Evolutionary conservation across 1,284 basidiomycete genomes (phyloP), one percentile per base, ranked within the genome.

Genomic region (Kwoniella shivajii): DNA sequence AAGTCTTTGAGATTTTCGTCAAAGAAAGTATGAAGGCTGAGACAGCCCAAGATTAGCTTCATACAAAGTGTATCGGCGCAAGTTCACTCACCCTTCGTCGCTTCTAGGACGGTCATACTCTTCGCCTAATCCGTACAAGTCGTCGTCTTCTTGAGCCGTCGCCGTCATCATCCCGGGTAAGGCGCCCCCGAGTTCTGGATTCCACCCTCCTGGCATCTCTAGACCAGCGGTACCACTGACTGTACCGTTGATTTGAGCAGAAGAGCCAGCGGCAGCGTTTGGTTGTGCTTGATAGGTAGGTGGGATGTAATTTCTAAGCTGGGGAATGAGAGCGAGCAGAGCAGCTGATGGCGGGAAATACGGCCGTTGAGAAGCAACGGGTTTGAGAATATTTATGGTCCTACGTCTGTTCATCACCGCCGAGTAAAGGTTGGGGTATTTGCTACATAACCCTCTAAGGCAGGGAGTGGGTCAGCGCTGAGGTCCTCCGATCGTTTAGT

Each of bases 1-100:
- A 77, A 76, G 48, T 71, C 68, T 11, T 64, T 62, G 11, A 75
- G 56, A 6, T 70, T 60, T n/a, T 69, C 67, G 24, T 66, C 61
- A 61, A 76, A 73, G 61, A 73, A 75, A 2, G 59, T 63, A 24
- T 66, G 50, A 9, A 76, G 59, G 10, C 71, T 72, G 24, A 29
- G n/a, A 14, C 1, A 16, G 13, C 4, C n/a, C n/a, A n/a, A 75
- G 56, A 6, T 70, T 60, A n/a, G 69, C 67, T 20, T 66, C 61
- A 61, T 75, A 73, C 60, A 73, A 75, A 2, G 59, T 63, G 24
- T 66, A 49, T 6, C 75, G 59, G 10, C 71, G 72, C n/a, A 29
- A n/a, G n/a, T 1, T 13, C 7, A 6, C 67, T 65, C 49, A 67
- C 66, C 57, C 63, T 39, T 64, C 54, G 3, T 49, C 55, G 0